These are phyloP conservation scores for Penicillium waksmanii DNA, from an alignment of 495 filamentous ascomycete species.

Conservation along the genomic window DNA sequence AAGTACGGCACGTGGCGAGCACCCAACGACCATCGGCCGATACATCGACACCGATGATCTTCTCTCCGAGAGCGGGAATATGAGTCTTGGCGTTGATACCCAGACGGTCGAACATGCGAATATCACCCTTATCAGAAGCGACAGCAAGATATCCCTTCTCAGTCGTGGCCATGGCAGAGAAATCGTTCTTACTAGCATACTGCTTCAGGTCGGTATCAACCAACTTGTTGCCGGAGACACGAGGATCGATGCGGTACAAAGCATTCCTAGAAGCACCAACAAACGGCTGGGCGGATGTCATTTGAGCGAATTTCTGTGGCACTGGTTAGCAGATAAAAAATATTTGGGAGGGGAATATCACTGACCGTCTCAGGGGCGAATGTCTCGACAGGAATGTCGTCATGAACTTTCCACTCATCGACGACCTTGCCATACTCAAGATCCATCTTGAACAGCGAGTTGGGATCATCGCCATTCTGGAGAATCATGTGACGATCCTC, in stretches of 20 bases:
- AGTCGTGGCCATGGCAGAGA: conserved; percentile 90
- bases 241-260: conserved; percentile 92
- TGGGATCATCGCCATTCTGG: conserved; percentile 81
- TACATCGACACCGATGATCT: conserved; percentile 93
- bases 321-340: conserved; percentile 24
- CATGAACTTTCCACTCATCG: conserved; percentile 99
- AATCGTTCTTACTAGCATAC: conserved; percentile 94
- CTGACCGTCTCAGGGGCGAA: conserved; percentile 86
- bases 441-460: conserved; percentile 97
- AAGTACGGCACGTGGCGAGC: conserved; percentile 91
- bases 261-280: conserved; percentile 90
- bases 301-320: conserved; percentile 88
- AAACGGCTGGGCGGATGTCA: conserved; percentile 94
- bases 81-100: conserved; percentile 98
- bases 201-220: conserved; percentile 93
- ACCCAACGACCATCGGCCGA: conserved; percentile 95
- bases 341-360: background rate
- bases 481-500: conserved; percentile 93
- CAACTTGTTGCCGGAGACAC: conserved; percentile 86
- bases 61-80: conserved; percentile 92
- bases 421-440: conserved; percentile 98
- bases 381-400: conserved; percentile 88
- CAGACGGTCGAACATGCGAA: conserved; percentile 92
- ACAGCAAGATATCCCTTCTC: conserved; percentile 96
- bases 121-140: conserved; percentile 95